Conservation (phyloP, 257 asterid species). For the Lantana camara region DNA sequence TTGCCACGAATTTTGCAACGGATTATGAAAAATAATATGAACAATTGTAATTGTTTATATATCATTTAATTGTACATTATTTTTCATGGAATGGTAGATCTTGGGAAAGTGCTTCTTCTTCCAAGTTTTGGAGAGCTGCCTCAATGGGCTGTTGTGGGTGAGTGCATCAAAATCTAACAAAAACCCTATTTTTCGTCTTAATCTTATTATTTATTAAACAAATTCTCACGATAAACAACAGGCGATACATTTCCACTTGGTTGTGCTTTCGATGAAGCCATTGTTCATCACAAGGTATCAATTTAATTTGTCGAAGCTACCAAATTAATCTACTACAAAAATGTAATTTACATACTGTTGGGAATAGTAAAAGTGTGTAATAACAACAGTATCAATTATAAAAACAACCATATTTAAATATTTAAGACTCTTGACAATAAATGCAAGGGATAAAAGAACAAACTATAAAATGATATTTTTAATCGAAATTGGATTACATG, state of each 20-base stretch:
- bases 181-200: neutral
- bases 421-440: no score
- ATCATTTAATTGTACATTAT: neutral
- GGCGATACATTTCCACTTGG: slow-evolving; percentile 62
- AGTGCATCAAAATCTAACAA: slow-evolving; percentile 4
- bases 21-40: no score
- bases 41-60: no score
- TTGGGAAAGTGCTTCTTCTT: slow-evolving; percentile 60
- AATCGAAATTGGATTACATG: neutral
- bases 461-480: neutral
- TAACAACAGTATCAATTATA: no score
- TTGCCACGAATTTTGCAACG: no score
- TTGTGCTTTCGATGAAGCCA: slow-evolving; percentile 49
- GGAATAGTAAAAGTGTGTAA: no score
- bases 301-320: neutral
- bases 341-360: no score
- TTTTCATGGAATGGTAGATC: slow-evolving; percentile 36
- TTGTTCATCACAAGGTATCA: slow-evolving; percentile 48
- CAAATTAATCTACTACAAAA: neutral
- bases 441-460: no score
- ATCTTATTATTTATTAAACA: no score
- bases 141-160: slow-evolving; percentile 65
- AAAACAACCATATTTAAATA: no score
- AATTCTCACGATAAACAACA: neutral
- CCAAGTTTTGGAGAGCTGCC: slow-evolving; percentile 46